phyloP scores from a whole-genome alignment of 306 rosid genomes.

The Cicer bijugum region DNA sequence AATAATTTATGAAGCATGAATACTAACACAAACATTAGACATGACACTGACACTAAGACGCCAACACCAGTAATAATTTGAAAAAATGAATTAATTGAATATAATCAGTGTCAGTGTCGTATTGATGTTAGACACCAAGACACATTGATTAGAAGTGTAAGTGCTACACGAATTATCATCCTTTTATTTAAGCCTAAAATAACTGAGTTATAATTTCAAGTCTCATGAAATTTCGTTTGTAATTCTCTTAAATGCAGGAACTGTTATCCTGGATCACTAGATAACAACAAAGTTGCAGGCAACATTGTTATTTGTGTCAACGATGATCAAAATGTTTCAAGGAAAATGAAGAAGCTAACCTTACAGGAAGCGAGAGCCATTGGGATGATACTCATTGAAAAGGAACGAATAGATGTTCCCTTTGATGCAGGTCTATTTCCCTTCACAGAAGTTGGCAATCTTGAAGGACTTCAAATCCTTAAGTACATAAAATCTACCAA shows the following conservation, averaged over 20 bases:
- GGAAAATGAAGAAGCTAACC: constrained; percentile 67
- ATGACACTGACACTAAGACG: no score
- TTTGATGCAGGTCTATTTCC: constrained; percentile 77
- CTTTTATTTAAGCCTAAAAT: neutral
- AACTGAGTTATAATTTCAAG: no score
- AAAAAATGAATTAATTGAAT: no score
- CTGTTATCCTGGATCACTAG: constrained; percentile 85
- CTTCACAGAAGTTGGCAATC: constrained; percentile 59
- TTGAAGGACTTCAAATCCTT: constrained; percentile 73
- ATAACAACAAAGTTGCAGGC: constrained; percentile 63
- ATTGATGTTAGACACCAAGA: no score
- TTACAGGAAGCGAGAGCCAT: constrained; percentile 73
- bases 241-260: constrained; percentile 58
- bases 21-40: no score
- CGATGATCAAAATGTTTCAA: constrained; percentile 55
- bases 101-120: no score
- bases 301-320: constrained; percentile 71
- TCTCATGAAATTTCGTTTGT: no score
- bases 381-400: constrained; percentile 69
- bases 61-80: no score
- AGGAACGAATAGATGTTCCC: constrained; percentile 54
- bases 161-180: neutral
- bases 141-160: no score
- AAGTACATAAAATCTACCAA: constrained; percentile 71
- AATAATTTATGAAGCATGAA: neutral